phyloP scores from a whole-genome alignment of 2,329 filamentous ascomycete genomes.

The Alternaria novae-zelandiae region DNA sequence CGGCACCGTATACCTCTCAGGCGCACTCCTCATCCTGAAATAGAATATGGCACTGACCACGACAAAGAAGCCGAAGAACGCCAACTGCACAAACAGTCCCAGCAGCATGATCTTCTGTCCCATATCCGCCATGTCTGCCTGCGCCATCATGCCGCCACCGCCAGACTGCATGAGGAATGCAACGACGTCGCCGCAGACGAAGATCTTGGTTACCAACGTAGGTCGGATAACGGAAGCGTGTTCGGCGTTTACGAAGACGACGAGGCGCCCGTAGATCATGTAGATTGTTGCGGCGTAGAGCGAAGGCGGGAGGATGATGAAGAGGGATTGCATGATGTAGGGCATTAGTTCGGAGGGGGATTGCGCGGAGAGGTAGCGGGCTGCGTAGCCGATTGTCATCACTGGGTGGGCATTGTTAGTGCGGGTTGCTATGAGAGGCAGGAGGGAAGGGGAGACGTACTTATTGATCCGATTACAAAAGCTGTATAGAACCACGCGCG shows the following conservation, averaged over 20 bases:
- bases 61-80: slow-evolving; percentile 20
- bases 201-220: slow-evolving; percentile 59
- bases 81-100: slow-evolving; percentile 33
- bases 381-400: slow-evolving; percentile 28
- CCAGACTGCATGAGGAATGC: slow-evolving; percentile 58
- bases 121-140: slow-evolving; percentile 14
- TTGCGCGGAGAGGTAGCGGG: slow-evolving; percentile 25
- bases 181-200: slow-evolving; percentile 61
- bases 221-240: slow-evolving; percentile 51
- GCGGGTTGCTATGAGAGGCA: fast-evolving
- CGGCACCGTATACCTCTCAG: slow-evolving; percentile 15
- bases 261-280: slow-evolving; percentile 52
- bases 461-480: slow-evolving; percentile 24
- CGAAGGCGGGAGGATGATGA: slow-evolving; percentile 51
- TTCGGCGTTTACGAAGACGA: slow-evolving; percentile 48
- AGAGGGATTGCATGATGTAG: slow-evolving; percentile 49
- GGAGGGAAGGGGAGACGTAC: neutral
- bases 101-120: slow-evolving; percentile 32
- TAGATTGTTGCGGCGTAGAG: slow-evolving; percentile 55
- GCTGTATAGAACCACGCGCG: slow-evolving; percentile 33
- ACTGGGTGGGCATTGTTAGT: slow-evolving; percentile 6
- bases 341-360: slow-evolving; percentile 17
- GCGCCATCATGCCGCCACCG: slow-evolving; percentile 34
- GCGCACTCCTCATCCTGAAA: slow-evolving; percentile 24
- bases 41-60: slow-evolving; percentile 30